Evolutionary conservation across 352 stramenopile species (phyloP).

Genomic region (Phytopythium mirpurense): DNA sequence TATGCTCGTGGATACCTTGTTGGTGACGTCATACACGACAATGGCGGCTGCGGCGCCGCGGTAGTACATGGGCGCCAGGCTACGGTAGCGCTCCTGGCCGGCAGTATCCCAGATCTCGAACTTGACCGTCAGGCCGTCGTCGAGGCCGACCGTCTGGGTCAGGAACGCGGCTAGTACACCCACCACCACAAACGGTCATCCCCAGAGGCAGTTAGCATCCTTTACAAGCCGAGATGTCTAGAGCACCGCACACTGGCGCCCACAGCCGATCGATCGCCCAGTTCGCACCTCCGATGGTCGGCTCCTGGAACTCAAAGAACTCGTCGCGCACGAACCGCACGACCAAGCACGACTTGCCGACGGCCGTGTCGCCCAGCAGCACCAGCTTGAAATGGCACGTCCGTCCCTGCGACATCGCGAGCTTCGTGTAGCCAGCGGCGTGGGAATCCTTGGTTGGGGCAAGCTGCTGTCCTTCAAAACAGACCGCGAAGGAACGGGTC

Average conservation of each 20-base stretch:
- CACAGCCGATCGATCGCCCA: not conserved
- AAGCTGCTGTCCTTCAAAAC: too few species aligned
- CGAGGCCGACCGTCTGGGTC: conserved; percentile 97
- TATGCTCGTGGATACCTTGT: conserved; percentile 65
- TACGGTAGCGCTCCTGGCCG: conserved; percentile 96
- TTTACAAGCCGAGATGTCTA: not conserved
- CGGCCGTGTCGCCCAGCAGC: conserved; percentile 98
- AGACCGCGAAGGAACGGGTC: not conserved
- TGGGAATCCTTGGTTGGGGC: too few species aligned
- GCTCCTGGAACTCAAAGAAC: conserved; percentile 99
- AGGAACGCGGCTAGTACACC: conserved; percentile 93
- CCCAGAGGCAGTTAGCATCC: not conserved
- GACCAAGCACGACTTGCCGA: conserved; percentile 99
- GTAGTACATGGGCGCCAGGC: conserved; percentile 98
- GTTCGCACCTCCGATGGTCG: conserved; percentile 90
- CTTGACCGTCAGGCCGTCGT: conserved; percentile 98
- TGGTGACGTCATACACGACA: conserved; percentile 97
- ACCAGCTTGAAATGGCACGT: conserved; percentile 99
- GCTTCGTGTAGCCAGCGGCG: not conserved
- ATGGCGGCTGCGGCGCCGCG: conserved; percentile 93
- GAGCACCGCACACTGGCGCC: too few species aligned
- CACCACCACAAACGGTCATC: not conserved
- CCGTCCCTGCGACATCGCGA: conserved; percentile 71
- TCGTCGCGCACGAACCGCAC: conserved; percentile 99
- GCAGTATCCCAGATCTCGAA: conserved; percentile 99